A percentile compares a stretch with the other conserved stretches of the same genome.
These are phyloP conservation scores for Glaciozyma antarctica DNA, from an alignment of 768 basidiomycete species.

Conservation along the genomic window DNA sequence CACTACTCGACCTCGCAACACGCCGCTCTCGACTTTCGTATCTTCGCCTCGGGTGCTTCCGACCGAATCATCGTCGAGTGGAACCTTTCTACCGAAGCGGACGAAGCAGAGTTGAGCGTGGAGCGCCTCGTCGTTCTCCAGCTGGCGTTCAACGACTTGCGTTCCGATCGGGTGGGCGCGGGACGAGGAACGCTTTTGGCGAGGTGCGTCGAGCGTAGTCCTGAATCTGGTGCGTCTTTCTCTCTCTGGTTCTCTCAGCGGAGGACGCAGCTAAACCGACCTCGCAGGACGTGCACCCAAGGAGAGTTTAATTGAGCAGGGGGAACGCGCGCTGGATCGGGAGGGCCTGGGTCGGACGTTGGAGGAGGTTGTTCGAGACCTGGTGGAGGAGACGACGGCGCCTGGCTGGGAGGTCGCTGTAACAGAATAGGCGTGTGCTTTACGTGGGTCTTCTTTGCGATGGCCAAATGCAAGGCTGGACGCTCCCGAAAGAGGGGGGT, in stretches of 20 bases:
- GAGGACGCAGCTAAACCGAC: not conserved
- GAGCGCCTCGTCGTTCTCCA: no score
- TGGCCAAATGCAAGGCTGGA: no score
- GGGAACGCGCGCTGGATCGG: not conserved
- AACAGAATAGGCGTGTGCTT: no score
- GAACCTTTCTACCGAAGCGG: not conserved
- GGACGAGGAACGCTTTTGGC: not conserved
- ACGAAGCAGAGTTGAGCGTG: no score
- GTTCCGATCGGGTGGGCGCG: not conserved
- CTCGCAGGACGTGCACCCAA: not conserved
- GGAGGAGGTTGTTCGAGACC: not conserved
- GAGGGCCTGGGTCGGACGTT: not conserved
- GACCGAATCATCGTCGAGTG: slow-evolving; percentile 14
- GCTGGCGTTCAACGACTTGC: no score
- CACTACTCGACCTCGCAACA: not conserved
- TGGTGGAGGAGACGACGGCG: slow-evolving; percentile 6
- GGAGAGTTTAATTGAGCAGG: not conserved
- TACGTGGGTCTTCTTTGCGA: no score
- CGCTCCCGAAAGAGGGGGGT: no score
- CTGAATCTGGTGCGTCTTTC: no score
- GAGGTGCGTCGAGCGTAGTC: no score
- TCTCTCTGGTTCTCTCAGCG: not conserved
- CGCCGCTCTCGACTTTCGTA: slow-evolving; percentile 4
- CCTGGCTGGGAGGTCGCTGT: not conserved
- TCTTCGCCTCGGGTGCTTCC: slow-evolving; percentile 5